Evolutionary conservation across 805 yeast species (phyloP), one percentile per base, ranked within the genome.

Genomic region (Kluyveromyces siamensis): DNA sequence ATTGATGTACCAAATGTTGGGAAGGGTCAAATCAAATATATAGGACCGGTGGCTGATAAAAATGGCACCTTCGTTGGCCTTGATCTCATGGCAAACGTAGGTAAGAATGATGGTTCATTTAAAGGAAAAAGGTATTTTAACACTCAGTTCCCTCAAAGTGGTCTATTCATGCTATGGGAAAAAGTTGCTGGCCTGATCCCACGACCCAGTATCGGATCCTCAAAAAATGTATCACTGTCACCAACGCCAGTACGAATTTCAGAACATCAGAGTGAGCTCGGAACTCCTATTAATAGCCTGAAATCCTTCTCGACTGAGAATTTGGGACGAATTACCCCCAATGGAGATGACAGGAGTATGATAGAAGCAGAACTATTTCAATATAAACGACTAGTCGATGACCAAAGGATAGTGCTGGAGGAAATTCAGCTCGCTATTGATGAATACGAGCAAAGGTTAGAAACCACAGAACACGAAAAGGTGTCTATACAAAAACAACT

Each of bases 61-160:
- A 66, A 68, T 7, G 96, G 96, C 0, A 71, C 73, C 10, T 91
- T 82, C 70, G 96, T 90, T 6, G 99, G 99, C 2, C 75, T 91
- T 6, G 97, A 91, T 62, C 69, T 91, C 40, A 58, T 80, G n/a
- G 81, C 76, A 0, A 61, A 70, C 6, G 71, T 78, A 48, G 99
- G 99, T 19, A 86, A 87, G 64, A 93, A 91, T 60, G 77, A 80
- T 48, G 99, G 99, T n/a, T 75, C 77, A 40, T 88, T 81, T 41
- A 77, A 83, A 49, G 96, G 95, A 0, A 61, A 70, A 8, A 71
- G 71, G 47, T 89, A 89, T 62, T 90, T 90, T 60, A 70, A 71
- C 5, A 87, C 90, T 0, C 66, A 71, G 6, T 67, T 60, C 36
- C 84, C 89, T 0, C 76, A 76, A 49, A 73, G 88, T 17, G 97